phyloP scores from a whole-genome alignment of 345 rosid species.

The Odontarrhena argentea region DNA sequence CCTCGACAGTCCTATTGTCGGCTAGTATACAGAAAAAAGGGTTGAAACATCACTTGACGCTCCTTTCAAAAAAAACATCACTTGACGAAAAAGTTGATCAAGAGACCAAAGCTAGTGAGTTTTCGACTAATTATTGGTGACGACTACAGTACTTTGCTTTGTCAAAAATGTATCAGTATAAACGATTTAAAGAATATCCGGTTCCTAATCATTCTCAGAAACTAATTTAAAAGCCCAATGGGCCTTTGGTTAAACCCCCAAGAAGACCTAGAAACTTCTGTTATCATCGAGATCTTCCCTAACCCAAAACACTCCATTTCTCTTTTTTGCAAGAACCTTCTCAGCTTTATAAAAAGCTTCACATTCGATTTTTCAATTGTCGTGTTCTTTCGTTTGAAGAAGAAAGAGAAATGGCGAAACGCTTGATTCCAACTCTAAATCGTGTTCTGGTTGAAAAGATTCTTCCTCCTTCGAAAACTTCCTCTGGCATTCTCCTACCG shows the following conservation, averaged over 20 bases:
- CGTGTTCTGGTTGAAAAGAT: constrained; percentile 54
- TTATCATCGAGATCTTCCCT: not conserved
- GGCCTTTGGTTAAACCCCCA: not conserved
- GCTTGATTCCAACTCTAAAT: constrained; percentile 53
- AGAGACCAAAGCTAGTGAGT: no score
- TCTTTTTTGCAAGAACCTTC: not conserved
- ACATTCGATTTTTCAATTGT: not conserved
- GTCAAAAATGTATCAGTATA: no score
- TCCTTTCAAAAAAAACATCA: no score
- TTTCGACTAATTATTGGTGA: no score
- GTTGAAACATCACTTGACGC: no score
- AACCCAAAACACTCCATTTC: not conserved
- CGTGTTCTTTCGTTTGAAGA: not conserved
- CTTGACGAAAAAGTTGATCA: no score
- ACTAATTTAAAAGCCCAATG: constrained; percentile 2
- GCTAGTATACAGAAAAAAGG: no score
- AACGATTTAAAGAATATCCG: no score
- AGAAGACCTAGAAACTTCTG: not conserved
- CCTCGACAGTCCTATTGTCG: no score
- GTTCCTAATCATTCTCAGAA: no score
- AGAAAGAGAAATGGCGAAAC: constrained; percentile 63
- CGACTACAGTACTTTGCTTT: no score
- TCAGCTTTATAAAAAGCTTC: not conserved
- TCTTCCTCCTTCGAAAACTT: constrained; percentile 65
- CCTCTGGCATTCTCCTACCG: constrained; percentile 71